Evolutionary conservation across 2,329 filamentous ascomycete species (phyloP).

Genomic region (Monilinia aucupariae): DNA sequence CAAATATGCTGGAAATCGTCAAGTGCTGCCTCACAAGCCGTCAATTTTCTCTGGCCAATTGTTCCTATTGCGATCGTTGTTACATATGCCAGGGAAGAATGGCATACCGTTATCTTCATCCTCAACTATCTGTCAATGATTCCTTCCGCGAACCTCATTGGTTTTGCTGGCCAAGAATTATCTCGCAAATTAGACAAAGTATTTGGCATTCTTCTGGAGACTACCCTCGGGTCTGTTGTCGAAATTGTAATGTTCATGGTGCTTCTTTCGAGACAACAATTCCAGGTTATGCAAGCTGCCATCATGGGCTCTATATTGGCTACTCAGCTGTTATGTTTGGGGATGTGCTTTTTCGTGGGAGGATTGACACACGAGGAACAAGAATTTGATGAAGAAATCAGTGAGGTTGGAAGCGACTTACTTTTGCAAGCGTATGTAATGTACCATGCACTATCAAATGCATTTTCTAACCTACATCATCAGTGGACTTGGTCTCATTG

Average conservation of each 20-base stretch:
- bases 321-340: slow-evolving; percentile 74
- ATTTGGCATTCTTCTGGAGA: slow-evolving; percentile 56
- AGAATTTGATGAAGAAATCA: slow-evolving; percentile 67
- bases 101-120: slow-evolving; percentile 60
- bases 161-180: slow-evolving; percentile 67
- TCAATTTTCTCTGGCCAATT: slow-evolving; percentile 70
- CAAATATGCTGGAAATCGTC: slow-evolving; percentile 59
- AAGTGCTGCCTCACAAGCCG: slow-evolving; percentile 55
- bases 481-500: slow-evolving; percentile 45
- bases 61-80: slow-evolving; percentile 67
- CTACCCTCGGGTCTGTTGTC: slow-evolving; percentile 66
- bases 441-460: background rate
- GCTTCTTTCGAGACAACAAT: slow-evolving; percentile 49
- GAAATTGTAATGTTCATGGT: slow-evolving; percentile 82
- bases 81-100: slow-evolving; percentile 48
- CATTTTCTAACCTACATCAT: slow-evolving; percentile 1
- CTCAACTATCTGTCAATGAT: slow-evolving; percentile 73
- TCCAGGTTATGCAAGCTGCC: slow-evolving; percentile 72
- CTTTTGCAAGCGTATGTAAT: slow-evolving; percentile 66
- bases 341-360: slow-evolving; percentile 72
- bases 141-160: slow-evolving; percentile 68
- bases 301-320: slow-evolving; percentile 80
- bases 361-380: slow-evolving; percentile 64
- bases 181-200: slow-evolving; percentile 72
- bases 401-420: slow-evolving; percentile 71